Evolutionary conservation across 2,329 filamentous ascomycete species (phyloP).

Genomic region (Alternaria gansuensis): DNA sequence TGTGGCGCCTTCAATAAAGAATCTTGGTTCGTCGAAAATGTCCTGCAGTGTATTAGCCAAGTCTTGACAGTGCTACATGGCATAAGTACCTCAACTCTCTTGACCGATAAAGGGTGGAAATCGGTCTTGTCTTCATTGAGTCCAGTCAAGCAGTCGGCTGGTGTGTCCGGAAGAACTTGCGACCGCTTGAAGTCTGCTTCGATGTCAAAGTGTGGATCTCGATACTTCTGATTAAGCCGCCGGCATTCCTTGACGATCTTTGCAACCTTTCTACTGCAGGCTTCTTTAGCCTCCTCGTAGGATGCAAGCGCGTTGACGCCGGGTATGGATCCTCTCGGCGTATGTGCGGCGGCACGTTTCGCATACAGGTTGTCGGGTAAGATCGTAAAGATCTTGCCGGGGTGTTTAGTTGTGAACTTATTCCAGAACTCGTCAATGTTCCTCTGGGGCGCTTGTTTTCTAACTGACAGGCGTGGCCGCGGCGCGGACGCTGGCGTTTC

Average conservation of each 20-base stretch:
- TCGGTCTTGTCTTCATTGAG: conserved; percentile 52
- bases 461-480: conserved; percentile 42
- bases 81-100: conserved; percentile 66
- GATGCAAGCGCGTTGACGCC: conserved; percentile 72
- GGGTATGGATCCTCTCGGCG: conserved; percentile 62
- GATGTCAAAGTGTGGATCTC: conserved; percentile 86
- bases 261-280: conserved; percentile 70
- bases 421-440: conserved; percentile 77
- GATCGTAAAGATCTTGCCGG: conserved; percentile 76
- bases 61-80: neutral
- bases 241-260: conserved; percentile 71
- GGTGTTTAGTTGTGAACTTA: conserved; percentile 72
- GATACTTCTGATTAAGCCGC: conserved; percentile 83
- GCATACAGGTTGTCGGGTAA: conserved; percentile 74
- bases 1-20: conserved; percentile 79
- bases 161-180: conserved; percentile 44
- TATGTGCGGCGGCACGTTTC: conserved; percentile 66
- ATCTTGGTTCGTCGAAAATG: conserved; percentile 78
- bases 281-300: conserved; percentile 74
- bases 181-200: conserved; percentile 73
- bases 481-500: conserved; percentile 30
- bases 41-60: conserved; percentile 62
- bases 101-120: conserved; percentile 73
- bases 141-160: conserved; percentile 61
- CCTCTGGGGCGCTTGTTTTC: conserved; percentile 69